Conservation (phyloP, 306 rosid genomes). For the Dryas alaskensis region DNA sequence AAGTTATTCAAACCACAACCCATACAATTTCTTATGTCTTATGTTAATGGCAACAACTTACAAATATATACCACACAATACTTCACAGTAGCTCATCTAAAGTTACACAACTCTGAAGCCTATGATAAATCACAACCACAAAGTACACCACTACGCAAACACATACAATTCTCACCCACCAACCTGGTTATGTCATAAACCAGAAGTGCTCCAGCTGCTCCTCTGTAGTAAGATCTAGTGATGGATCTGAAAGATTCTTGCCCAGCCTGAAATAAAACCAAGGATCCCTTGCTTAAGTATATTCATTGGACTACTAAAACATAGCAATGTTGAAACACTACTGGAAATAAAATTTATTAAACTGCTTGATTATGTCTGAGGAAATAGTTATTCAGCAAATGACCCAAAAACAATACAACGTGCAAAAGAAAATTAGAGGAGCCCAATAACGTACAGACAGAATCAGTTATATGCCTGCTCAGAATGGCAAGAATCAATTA, state of each 20-base stretch:
- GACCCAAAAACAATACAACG: neutral
- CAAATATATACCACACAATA: neutral
- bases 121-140: neutral
- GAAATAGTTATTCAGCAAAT: neutral
- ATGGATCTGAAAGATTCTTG: slow-evolving; percentile 98
- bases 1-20: no score
- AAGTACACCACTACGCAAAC: neutral
- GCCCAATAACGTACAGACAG: neutral
- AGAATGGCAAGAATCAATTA: no score
- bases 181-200: slow-evolving; percentile 97
- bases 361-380: neutral
- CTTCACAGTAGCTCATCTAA: neutral
- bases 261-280: slow-evolving; percentile 71
- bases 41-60: neutral
- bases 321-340: neutral
- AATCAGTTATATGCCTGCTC: neutral
- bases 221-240: slow-evolving; percentile 94
- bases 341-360: neutral
- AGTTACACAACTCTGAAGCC: neutral
- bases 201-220: slow-evolving; percentile 97
- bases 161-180: slow-evolving; percentile 12
- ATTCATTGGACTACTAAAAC: neutral
- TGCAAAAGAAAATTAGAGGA: neutral
- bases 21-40: no score
- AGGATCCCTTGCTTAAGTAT: neutral